These are phyloP conservation scores for Berkeleyomyces rouxiae DNA, from an alignment of 2,329 filamentous ascomycete species.

Conservation along the genomic window DNA sequence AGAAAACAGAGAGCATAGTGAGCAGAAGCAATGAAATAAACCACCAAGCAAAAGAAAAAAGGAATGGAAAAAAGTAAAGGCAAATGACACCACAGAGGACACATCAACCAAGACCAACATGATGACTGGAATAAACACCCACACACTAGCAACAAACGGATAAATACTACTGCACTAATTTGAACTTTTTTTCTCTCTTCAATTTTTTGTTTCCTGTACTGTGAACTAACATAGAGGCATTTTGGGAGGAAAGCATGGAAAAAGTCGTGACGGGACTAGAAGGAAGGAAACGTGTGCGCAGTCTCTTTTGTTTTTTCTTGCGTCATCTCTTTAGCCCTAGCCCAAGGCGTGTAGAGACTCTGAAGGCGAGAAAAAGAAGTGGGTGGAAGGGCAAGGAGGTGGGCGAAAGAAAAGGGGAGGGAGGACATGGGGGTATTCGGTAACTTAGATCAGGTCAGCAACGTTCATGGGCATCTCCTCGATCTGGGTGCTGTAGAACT, in stretches of 20 bases:
- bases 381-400: neutral
- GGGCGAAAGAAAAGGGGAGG: neutral
- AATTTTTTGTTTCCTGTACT: constrained; percentile 12
- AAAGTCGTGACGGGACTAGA: neutral
- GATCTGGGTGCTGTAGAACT: constrained; percentile 99
- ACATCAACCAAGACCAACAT: neutral
- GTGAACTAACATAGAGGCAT: constrained; percentile 5
- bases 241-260: neutral
- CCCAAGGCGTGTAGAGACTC: neutral
- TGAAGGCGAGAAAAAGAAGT: constrained; percentile 1
- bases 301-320: neutral
- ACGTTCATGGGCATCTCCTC: constrained; percentile 99
- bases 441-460: constrained; percentile 52
- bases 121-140: neutral
- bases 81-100: neutral
- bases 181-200: constrained; percentile 14
- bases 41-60: neutral
- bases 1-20: neutral
- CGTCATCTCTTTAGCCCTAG: neutral
- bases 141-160: neutral
- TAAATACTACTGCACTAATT: constrained; percentile 2
- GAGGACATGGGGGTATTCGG: constrained; percentile 6
- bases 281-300: neutral
- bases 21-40: neutral
- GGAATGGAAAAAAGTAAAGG: neutral